Percentiles rank a stretch among this genome's conserved stretches.
These are phyloP conservation scores for Cercospora zeina DNA, from an alignment of 2,329 filamentous ascomycete species.

Conservation along the genomic window DNA sequence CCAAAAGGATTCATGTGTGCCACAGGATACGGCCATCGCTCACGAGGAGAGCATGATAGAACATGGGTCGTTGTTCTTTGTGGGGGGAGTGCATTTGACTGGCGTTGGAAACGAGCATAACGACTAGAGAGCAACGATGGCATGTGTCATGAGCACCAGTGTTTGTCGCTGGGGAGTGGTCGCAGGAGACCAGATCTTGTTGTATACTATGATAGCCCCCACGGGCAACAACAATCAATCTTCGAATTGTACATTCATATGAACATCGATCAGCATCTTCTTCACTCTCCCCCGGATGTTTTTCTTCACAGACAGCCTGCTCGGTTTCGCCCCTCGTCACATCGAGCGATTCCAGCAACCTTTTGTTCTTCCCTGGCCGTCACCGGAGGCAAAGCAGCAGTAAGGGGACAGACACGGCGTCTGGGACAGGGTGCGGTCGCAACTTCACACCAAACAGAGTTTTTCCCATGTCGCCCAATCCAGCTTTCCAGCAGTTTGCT, in stretches of 20 bases:
- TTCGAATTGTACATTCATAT: neutral
- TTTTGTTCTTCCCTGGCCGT: too few species aligned
- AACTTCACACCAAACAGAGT: neutral
- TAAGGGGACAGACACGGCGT: neutral
- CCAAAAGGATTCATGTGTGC: conserved; percentile 16
- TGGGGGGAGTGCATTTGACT: conserved; percentile 16
- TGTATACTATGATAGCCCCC: conserved; percentile 7
- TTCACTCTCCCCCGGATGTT: neutral
- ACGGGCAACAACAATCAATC: conserved; percentile 11
- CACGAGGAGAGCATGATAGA: conserved; percentile 24
- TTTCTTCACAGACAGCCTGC: neutral
- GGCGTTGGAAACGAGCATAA: conserved; percentile 17
- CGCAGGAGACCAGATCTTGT: conserved; percentile 1
- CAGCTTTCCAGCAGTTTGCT: neutral
- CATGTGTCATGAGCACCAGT: conserved; percentile 20
- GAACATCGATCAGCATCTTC: neutral
- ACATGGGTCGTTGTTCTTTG: neutral
- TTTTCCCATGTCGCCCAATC: neutral
- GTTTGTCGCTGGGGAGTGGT: neutral
- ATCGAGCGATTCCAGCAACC: neutral
- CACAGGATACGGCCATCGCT: conserved; percentile 22
- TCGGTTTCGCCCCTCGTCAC: neutral
- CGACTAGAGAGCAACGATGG: conserved; percentile 22
- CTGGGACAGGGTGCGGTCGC: neutral
- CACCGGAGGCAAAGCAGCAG: neutral